phyloP scores from a whole-genome alignment of 352 stramenopile genomes.

The Phytophthora citrophthora region DNA sequence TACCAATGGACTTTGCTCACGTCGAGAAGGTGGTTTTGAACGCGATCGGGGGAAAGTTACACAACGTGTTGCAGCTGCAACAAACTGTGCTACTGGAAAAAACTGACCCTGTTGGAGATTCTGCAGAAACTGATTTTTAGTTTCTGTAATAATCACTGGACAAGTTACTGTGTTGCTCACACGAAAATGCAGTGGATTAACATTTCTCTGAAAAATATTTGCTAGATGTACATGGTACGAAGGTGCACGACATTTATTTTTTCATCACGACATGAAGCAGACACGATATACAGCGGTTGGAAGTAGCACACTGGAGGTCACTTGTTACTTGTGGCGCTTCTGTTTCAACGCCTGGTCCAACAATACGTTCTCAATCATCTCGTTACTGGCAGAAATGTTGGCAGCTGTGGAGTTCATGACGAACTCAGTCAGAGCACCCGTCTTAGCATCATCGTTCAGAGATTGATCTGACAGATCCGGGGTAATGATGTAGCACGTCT shows the following conservation, averaged over 20 bases:
- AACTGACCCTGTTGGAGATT: not conserved
- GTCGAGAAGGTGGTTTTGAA: slow-evolving; percentile 25
- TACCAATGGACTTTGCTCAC: slow-evolving; percentile 13
- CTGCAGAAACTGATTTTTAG: not conserved
- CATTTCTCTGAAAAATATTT: no score
- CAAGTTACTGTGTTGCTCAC: no score
- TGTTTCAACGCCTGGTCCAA: slow-evolving; percentile 36
- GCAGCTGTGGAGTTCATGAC: slow-evolving; percentile 36
- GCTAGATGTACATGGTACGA: no score
- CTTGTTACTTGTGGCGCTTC: slow-evolving; percentile 7
- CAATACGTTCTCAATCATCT: slow-evolving; percentile 46
- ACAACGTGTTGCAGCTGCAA: slow-evolving; percentile 21
- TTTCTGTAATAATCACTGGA: no score
- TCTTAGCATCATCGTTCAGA: slow-evolving; percentile 33
- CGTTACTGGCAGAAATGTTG: slow-evolving; percentile 40
- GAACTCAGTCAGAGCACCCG: slow-evolving; percentile 40
- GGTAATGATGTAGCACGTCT: slow-evolving; percentile 49
- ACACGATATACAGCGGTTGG: no score
- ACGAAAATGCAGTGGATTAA: no score
- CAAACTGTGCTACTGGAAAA: slow-evolving; percentile 26
- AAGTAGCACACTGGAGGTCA: not conserved
- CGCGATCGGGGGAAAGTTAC: slow-evolving; percentile 23
- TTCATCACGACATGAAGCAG: not conserved
- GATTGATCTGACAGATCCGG: slow-evolving; percentile 39
- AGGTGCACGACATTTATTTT: no score